phyloP scores from a whole-genome alignment of 2,329 filamentous ascomycete genomes.

The Immersiporthe knoxdaviesiana region DNA sequence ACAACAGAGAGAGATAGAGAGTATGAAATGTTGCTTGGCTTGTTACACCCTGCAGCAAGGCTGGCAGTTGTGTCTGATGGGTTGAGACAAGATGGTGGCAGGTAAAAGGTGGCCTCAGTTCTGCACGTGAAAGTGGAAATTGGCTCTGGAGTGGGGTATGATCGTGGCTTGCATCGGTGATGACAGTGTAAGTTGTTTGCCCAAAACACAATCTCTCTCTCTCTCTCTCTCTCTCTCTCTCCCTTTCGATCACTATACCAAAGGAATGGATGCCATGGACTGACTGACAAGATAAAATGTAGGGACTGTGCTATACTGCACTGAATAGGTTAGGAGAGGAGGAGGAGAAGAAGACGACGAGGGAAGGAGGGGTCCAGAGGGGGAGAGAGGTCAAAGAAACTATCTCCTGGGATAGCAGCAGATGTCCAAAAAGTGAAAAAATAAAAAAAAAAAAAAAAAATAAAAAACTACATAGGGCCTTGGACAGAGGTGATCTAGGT shows the following conservation, averaged over 20 bases:
- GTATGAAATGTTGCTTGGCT: background rate
- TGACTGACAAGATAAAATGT: background rate
- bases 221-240: background rate
- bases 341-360: background rate
- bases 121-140: conserved; percentile 23
- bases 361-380: background rate
- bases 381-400: background rate
- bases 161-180: background rate
- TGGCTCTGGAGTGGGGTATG: background rate
- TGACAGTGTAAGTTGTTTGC: background rate
- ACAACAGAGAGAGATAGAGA: too few species aligned
- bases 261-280: background rate
- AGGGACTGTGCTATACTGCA: background rate
- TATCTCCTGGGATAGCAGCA: background rate
- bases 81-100: background rate
- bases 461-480: background rate
- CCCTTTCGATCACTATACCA: background rate
- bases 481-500: conserved; percentile 2
- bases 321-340: background rate
- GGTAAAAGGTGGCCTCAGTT: conserved; percentile 23
- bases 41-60: background rate
- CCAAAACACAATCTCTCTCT: background rate
- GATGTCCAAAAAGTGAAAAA: too few species aligned
- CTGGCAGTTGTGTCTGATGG: background rate
- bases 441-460: too few species aligned